These are phyloP conservation scores for Sedum album DNA, from an alignment of 164 flowering plant genomes.

Conservation along the genomic window DNA sequence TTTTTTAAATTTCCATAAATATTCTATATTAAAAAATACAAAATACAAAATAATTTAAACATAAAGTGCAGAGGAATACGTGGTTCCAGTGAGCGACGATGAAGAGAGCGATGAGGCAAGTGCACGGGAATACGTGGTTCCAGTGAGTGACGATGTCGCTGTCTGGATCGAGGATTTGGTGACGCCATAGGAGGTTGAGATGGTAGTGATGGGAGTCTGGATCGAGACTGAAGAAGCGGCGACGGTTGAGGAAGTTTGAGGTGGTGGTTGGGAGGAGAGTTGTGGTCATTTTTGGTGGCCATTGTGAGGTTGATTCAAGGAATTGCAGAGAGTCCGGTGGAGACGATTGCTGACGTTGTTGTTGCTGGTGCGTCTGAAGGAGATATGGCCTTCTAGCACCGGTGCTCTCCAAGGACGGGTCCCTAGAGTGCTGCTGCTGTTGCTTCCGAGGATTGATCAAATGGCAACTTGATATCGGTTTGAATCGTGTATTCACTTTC, in stretches of 20 bases:
- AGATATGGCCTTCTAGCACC: no score
- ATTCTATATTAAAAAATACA: no score
- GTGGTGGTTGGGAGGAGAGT: slow-evolving; percentile 17
- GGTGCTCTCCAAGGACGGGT: no score
- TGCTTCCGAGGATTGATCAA: no score
- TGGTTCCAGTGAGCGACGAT: no score
- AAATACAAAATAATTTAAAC: no score
- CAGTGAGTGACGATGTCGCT: slow-evolving; percentile 56
- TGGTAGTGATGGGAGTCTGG: slow-evolving; percentile 11
- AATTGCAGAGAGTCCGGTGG: background rate
- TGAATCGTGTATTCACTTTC: no score
- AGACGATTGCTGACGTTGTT: slow-evolving; percentile 1
- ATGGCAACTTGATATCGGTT: no score
- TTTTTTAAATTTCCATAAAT: no score
- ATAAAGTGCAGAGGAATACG: no score
- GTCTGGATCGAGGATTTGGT: slow-evolving; percentile 67
- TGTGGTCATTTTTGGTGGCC: slow-evolving; percentile 30
- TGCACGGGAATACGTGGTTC: slow-evolving; percentile 67
- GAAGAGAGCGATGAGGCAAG: slow-evolving; percentile 64
- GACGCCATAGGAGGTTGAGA: slow-evolving; percentile 31
- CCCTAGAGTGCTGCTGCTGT: no score
- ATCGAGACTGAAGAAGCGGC: slow-evolving; percentile 20
- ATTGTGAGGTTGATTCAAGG: slow-evolving; percentile 15
- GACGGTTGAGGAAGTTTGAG: slow-evolving; percentile 9
- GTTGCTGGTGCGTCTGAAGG: no score